These are phyloP conservation scores for Tuber borchii DNA, from an alignment of 495 filamentous ascomycete species.

Conservation along the genomic window DNA sequence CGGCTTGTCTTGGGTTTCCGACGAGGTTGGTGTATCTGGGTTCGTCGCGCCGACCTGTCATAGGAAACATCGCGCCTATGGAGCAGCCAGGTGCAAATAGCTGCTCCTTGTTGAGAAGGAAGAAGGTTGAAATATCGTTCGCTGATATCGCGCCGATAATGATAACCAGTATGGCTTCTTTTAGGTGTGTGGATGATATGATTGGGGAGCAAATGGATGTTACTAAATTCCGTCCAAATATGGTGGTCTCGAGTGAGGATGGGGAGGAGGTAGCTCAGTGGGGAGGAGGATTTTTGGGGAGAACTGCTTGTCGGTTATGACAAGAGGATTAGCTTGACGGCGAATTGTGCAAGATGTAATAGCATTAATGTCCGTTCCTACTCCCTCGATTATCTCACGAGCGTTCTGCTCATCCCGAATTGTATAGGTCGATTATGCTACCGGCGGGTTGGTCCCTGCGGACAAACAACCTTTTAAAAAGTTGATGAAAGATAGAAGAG, in stretches of 20 bases:
- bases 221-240: slow-evolving; percentile 79
- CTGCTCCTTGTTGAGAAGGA: too few species aligned
- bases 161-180: too few species aligned
- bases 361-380: slow-evolving; percentile 25
- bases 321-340: slow-evolving; percentile 54
- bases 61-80: too few species aligned
- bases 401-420: background rate
- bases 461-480: slow-evolving; percentile 44
- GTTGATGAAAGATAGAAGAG: slow-evolving; percentile 46
- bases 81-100: too few species aligned
- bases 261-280: slow-evolving; percentile 49
- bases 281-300: slow-evolving; percentile 85
- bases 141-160: too few species aligned
- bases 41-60: too few species aligned
- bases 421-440: slow-evolving; percentile 23
- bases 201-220: slow-evolving; percentile 53
- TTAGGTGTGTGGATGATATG: slow-evolving; percentile 58
- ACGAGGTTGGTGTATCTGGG: too few species aligned
- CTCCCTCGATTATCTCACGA: background rate
- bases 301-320: slow-evolving; percentile 49
- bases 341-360: slow-evolving; percentile 70
- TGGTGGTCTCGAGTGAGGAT: slow-evolving; percentile 54
- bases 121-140: too few species aligned
- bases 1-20: too few species aligned
- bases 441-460: slow-evolving; percentile 7